These are phyloP conservation scores for Cadophora malorum DNA, from an alignment of 2,329 filamentous ascomycete species.

Conservation along the genomic window DNA sequence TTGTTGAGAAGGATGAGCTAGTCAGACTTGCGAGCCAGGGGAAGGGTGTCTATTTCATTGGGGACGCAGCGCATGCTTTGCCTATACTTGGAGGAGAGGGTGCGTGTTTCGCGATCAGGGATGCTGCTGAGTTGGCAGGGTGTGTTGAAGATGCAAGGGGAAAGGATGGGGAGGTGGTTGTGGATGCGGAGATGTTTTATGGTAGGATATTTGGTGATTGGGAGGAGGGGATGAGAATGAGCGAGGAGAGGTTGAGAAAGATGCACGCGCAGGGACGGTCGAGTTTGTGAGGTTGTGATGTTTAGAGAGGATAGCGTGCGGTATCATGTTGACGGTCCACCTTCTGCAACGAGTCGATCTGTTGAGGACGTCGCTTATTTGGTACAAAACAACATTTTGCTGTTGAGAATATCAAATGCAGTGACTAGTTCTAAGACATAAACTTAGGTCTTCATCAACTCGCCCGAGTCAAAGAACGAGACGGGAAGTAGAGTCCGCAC, in stretches of 20 bases:
- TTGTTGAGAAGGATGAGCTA: slow-evolving; percentile 24
- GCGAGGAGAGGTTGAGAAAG: slow-evolving; percentile 21
- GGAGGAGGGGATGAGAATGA: slow-evolving; percentile 12
- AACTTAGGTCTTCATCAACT: too few relatives aligned
- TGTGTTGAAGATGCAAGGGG: slow-evolving; percentile 7
- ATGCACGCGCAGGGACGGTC: slow-evolving; percentile 20
- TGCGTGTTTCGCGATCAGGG: slow-evolving; percentile 33
- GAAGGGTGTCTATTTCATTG: slow-evolving; percentile 30
- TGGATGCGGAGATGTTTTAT: slow-evolving; percentile 15
- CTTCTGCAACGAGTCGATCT: neutral
- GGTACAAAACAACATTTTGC: too few relatives aligned
- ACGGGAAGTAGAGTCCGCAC: neutral
- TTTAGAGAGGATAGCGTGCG: neutral
- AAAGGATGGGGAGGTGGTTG: neutral
- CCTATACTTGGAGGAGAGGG: slow-evolving; percentile 38
- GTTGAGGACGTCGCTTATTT: neutral
- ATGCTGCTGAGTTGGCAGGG: slow-evolving; percentile 32
- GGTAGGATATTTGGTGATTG: slow-evolving; percentile 19
- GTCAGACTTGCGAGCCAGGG: neutral
- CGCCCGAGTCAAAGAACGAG: too few relatives aligned
- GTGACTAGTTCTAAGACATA: too few relatives aligned
- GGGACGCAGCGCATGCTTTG: slow-evolving; percentile 35
- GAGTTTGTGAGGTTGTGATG: slow-evolving; percentile 1
- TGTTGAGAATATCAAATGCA: too few relatives aligned
- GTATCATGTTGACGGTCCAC: neutral